Evolutionary conservation across 345 rosid genomes (phyloP).

Genomic region (Gynandropsis gynandra): DNA sequence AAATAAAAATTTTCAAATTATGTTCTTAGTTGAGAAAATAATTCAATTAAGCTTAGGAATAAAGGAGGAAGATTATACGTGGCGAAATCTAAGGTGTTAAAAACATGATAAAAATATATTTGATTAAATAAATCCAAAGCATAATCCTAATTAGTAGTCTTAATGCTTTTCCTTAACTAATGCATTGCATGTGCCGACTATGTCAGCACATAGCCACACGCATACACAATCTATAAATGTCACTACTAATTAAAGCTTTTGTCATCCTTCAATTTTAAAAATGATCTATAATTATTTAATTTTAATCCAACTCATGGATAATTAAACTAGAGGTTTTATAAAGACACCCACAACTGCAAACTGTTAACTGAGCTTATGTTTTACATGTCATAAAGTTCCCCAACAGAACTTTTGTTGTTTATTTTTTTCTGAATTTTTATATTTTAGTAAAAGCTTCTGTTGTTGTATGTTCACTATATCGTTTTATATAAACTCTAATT

Average conservation of each 20-base stretch:
- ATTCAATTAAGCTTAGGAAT: neutral
- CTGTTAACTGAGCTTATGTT: constrained; percentile 19
- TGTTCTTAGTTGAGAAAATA: no score
- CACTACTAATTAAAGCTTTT: neutral
- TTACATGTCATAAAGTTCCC: constrained; percentile 16
- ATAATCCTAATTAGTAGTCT: constrained; percentile 21
- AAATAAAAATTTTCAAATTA: no score
- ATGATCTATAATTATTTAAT: neutral
- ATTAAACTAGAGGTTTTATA: constrained; percentile 18
- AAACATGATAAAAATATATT: constrained; percentile 22
- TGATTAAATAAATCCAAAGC: constrained; percentile 25
- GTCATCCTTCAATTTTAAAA: neutral
- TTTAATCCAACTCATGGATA: constrained; percentile 2
- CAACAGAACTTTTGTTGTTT: neutral
- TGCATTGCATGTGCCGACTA: constrained; percentile 25
- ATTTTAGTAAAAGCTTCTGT: neutral
- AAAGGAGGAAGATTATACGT: constrained; percentile 12
- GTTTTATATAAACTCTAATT: no score
- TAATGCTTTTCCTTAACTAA: constrained; percentile 16
- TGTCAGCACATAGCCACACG: constrained; percentile 12
- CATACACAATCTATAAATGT: constrained; percentile 12
- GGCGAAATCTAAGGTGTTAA: constrained; percentile 9
- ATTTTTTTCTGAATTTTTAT: neutral
- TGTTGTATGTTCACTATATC: neutral
- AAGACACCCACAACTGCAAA: constrained; percentile 10